Evolutionary conservation across 768 basidiomycete species (phyloP).

Genomic region (Termitomyces sp.): DNA sequence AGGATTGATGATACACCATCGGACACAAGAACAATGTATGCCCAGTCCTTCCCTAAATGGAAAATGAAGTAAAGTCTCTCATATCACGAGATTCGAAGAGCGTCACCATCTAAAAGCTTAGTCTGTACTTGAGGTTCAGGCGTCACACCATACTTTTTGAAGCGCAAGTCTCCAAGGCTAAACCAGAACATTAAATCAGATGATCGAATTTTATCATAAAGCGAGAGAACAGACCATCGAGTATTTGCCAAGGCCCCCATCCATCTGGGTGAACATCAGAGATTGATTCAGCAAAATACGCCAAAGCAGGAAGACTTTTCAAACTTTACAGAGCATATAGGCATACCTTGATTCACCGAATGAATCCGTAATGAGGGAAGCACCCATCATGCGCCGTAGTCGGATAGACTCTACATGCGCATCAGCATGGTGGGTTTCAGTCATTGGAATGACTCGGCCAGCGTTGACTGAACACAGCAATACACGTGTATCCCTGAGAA

Average conservation of each 20-base stretch:
- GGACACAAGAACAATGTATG: conserved; percentile 84
- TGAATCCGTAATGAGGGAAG: conserved; percentile 85
- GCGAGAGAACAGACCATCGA: conserved; percentile 52
- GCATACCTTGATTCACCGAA: conserved; percentile 83
- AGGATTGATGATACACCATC: conserved; percentile 91
- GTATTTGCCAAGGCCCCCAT: conserved; percentile 95
- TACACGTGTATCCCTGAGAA: conserved; percentile 81
- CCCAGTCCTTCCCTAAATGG: conserved; percentile 68
- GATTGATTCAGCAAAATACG: background rate
- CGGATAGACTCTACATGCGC: conserved; percentile 80
- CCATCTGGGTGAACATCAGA: conserved; percentile 49
- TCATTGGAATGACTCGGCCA: conserved; percentile 79
- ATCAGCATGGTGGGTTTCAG: conserved; percentile 95
- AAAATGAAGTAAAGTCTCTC: background rate
- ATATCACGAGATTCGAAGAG: background rate
- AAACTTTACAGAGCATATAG: background rate
- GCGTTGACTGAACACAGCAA: conserved; percentile 71
- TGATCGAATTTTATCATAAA: background rate
- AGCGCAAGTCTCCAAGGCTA: conserved; percentile 86
- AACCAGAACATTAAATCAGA: background rate
- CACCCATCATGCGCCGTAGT: conserved; percentile 85
- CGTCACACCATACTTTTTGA: conserved; percentile 87
- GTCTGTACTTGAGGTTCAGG: conserved; percentile 87
- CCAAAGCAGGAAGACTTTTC: background rate
- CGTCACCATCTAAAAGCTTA: conserved; percentile 67